Conservation (phyloP, 2,329 filamentous ascomycete species). For the Chalara sp. region DNA sequence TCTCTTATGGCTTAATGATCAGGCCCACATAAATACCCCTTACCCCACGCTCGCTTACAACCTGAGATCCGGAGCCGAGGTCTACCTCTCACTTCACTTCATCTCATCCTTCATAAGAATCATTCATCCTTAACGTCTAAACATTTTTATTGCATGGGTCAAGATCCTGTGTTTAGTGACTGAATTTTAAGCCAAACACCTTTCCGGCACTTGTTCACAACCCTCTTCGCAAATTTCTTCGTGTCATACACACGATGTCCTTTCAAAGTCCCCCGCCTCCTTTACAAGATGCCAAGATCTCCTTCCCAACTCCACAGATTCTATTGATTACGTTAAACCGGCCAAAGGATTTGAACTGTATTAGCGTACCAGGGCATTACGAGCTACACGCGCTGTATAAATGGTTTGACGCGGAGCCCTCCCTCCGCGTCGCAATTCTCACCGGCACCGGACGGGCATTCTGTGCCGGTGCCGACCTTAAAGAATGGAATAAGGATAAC, state of each 20-base stretch:
- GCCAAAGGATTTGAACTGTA: slow-evolving; percentile 50
- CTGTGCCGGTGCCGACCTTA: slow-evolving; percentile 62
- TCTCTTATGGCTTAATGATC: too few species aligned
- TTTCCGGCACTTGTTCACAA: too few species aligned
- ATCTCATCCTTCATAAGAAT: too few species aligned
- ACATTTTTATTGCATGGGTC: too few species aligned
- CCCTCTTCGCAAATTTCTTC: too few species aligned
- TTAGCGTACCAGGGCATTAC: slow-evolving; percentile 30
- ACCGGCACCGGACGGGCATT: slow-evolving; percentile 54
- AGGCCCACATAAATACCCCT: too few species aligned
- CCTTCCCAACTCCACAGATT: slow-evolving; percentile 46
- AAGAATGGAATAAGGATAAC: slow-evolving; percentile 35
- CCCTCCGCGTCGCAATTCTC: slow-evolving; percentile 51
- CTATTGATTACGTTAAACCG: slow-evolving; percentile 56
- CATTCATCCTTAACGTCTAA: too few species aligned
- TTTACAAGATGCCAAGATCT: slow-evolving; percentile 7
- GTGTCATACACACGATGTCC: background rate
- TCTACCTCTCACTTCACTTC: too few species aligned
- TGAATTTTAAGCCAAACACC: too few species aligned
- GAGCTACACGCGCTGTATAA: slow-evolving; percentile 41
- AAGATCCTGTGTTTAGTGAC: too few species aligned
- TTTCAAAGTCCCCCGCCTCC: background rate
- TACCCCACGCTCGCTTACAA: too few species aligned
- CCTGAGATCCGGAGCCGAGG: too few species aligned
- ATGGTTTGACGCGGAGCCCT: slow-evolving; percentile 58